Base-by-base conservation (phyloP, 1,139 yeast genomes). In the Debaryomyces fabryi region DNA sequence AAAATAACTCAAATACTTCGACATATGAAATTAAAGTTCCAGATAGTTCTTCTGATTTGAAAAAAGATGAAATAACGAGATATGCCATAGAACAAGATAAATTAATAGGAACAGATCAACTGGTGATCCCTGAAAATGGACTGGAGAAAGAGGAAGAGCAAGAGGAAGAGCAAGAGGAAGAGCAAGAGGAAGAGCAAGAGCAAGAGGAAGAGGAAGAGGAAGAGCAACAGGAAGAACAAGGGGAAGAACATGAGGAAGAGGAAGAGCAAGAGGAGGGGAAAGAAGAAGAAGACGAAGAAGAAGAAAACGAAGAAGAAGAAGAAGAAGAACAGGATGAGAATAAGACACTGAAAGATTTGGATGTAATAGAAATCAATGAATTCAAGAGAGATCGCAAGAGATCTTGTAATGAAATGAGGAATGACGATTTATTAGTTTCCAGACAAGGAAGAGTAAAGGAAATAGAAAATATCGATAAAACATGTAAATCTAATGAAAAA, bases 211-310 rank as follows among this genome's bases (percentile, higher is more conserved):
- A 47, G 32, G 54, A 42, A 40, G 48, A 52, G 23, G 51, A 54
- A 13, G 49, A 42, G 23, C 49, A 38, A 23, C 42, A 33, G 10
- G 55, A 46, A 6, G 43, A 21, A 21, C 8, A 37, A 15, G 48
- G 38, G 29, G 48, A 44, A 27, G 47, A 50, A 18, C 45, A 49
- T n/a, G 49, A 49, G 18, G 52, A 42, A 12, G 43, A 39, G 3
- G 45, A 35, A 18, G 50, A 38, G 5, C 44, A 10, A 18, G 50
- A 38, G 18, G 46, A 42, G 24, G 49, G 46, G 21, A 36, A 59
- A 25, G 57, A 58, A 39, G 57, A 60, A 23, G 64, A 58, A 32
- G 61, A 57, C 29, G 48, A 47, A 9, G 50, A 46, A 25, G 49
- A n/a, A 54, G 55, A 39, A 46, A 54, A 15, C 42, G 47, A 42